Evolutionary conservation across 176 grass and related monocot genomes (phyloP).

Genomic region (Chrysopogon serrulatus): DNA sequence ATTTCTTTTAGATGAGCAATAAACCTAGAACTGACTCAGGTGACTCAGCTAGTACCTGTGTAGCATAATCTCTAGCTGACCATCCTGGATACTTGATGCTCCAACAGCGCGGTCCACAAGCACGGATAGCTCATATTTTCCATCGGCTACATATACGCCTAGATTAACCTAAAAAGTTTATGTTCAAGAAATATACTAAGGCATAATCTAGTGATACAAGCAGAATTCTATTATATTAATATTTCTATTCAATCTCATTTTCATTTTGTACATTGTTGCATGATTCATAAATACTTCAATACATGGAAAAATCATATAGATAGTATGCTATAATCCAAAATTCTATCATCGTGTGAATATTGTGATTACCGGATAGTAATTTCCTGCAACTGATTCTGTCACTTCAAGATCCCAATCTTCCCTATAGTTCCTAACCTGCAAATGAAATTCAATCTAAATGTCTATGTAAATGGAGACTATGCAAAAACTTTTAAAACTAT

Average conservation of each 20-base stretch:
- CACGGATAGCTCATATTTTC: conserved; percentile 71
- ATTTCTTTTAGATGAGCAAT: not conserved
- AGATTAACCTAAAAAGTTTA: conserved; percentile 69
- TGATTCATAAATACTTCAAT: not conserved
- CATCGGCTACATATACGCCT: conserved; percentile 66
- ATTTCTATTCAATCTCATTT: not conserved
- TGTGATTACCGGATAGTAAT: conserved; percentile 79
- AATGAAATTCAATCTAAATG: conserved; percentile 23
- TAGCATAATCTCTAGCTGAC: conserved; percentile 86
- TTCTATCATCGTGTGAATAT: not conserved
- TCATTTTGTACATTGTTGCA: not conserved
- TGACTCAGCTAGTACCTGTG: conserved; percentile 52
- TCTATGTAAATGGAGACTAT: not conserved
- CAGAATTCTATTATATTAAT: not conserved
- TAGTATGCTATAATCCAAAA: not conserved
- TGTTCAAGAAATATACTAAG: not conserved
- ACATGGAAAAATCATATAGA: not conserved
- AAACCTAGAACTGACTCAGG: not conserved
- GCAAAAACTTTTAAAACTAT: not conserved
- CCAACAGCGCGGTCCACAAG: conserved; percentile 89
- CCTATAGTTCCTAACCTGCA: conserved; percentile 77
- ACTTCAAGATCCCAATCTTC: conserved; percentile 81
- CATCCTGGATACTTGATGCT: conserved; percentile 88
- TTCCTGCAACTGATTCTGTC: conserved; percentile 79
- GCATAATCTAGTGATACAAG: not conserved